These are phyloP conservation scores for Yamadazyma sp. DNA, from an alignment of 1,139 yeast species.

Conservation along the genomic window DNA sequence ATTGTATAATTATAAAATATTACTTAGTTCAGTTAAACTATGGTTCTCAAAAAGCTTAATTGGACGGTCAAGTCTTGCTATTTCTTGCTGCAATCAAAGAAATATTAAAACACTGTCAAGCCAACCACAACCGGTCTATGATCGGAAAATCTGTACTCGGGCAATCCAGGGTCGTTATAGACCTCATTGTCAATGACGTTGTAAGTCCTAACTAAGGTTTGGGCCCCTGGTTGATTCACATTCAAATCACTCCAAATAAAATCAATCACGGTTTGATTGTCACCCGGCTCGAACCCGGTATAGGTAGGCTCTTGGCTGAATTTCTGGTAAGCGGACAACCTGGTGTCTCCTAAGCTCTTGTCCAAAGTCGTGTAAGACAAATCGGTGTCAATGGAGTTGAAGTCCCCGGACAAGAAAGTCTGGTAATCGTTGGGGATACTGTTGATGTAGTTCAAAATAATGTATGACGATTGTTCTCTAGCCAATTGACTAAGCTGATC, in stretches of 20 bases:
- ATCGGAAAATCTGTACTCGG: constrained; percentile 34
- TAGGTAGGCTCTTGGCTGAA: constrained; percentile 31
- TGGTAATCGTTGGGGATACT: constrained; percentile 31
- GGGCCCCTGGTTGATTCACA: constrained; percentile 9
- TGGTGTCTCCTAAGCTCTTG: constrained; percentile 23
- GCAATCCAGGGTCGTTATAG: constrained; percentile 15
- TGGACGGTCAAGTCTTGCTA: background rate
- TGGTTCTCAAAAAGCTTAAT: background rate
- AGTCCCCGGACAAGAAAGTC: constrained; percentile 30
- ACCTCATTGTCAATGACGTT: constrained; percentile 33
- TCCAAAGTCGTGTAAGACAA: constrained; percentile 25
- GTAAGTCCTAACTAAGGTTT: constrained; percentile 27
- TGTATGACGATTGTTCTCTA: constrained; percentile 27
- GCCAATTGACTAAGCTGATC: constrained; percentile 43
- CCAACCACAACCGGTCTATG: constrained; percentile 42
- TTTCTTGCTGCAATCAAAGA: background rate
- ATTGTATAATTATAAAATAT: too few species aligned
- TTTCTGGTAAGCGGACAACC: constrained; percentile 20
- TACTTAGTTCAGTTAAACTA: too few species aligned
- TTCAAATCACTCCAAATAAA: constrained; percentile 30
- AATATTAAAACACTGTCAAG: background rate
- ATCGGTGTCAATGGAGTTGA: constrained; percentile 16
- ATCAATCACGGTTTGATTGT: constrained; percentile 23
- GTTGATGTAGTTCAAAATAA: constrained; percentile 32
- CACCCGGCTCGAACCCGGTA: constrained; percentile 37